Conservation (phyloP, 2,329 filamentous ascomycete species). For the Apiospora malaysiana region DNA sequence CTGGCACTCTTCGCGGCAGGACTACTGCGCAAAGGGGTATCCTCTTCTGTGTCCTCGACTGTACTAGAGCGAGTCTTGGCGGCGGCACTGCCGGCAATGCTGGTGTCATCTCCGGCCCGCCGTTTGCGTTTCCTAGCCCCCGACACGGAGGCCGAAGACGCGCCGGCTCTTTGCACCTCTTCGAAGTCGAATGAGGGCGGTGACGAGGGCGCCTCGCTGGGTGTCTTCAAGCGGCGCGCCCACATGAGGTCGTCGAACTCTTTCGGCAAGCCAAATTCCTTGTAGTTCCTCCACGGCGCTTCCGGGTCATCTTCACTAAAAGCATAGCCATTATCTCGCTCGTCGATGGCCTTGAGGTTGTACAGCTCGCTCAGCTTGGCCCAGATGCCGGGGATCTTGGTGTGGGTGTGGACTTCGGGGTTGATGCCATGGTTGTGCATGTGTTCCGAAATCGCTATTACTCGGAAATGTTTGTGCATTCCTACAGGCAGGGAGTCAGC, state of each 20-base stretch:
- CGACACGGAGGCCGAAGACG: constrained; percentile 27
- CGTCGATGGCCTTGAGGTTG: constrained; percentile 84
- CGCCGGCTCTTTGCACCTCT: constrained; percentile 23
- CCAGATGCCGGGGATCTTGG: constrained; percentile 91
- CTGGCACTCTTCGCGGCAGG: constrained; percentile 49
- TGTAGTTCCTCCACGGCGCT: constrained; percentile 64
- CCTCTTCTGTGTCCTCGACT: constrained; percentile 59
- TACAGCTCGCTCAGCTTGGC: constrained; percentile 83
- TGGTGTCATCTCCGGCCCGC: constrained; percentile 41
- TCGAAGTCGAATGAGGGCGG: constrained; percentile 50
- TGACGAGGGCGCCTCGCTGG: constrained; percentile 55
- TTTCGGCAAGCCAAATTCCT: constrained; percentile 68
- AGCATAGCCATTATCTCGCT: constrained; percentile 71
- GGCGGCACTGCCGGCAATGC: constrained; percentile 55
- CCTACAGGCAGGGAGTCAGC: neutral
- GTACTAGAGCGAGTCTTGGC: constrained; percentile 53
- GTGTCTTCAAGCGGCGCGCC: constrained; percentile 50
- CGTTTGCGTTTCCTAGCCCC: constrained; percentile 48
- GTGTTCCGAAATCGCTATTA: constrained; percentile 84
- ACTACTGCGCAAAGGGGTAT: constrained; percentile 48
- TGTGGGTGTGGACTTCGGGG: constrained; percentile 74
- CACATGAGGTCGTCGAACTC: constrained; percentile 51
- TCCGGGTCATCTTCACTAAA: constrained; percentile 61
- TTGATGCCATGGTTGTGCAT: constrained; percentile 82
- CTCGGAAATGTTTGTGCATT: constrained; percentile 95